A percentile compares a stretch with the other conserved stretches of the same genome.
Conservation (phyloP, 306 rosid genomes). For the Medicago ruthenica region DNA sequence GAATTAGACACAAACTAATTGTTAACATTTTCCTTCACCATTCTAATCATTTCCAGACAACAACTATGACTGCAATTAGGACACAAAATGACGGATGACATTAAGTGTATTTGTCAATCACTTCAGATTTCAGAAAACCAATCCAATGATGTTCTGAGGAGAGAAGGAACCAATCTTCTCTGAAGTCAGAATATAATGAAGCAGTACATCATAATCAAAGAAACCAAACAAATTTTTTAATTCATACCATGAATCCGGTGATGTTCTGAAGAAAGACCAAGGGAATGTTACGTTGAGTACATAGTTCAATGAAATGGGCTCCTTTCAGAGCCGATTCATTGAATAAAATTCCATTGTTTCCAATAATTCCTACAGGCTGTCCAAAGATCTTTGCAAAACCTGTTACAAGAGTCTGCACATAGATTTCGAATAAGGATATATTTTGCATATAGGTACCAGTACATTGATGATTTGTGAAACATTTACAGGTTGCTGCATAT, state of each 20-base stretch:
- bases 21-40: conserved; percentile 27
- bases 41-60: conserved; percentile 17
- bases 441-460: background rate
- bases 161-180: conserved; percentile 14
- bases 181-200: conserved; percentile 18
- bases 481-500: conserved; percentile 16
- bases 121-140: conserved; percentile 18
- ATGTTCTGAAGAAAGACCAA: conserved; percentile 96
- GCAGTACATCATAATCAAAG: conserved; percentile 17
- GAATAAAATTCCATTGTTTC: conserved; percentile 91
- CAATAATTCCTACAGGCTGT: conserved; percentile 95
- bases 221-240: conserved; percentile 34
- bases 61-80: conserved; percentile 12
- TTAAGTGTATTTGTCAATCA: conserved; percentile 30
- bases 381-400: conserved; percentile 91
- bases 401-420: conserved; percentile 91
- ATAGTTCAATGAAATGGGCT: conserved; percentile 92
- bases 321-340: conserved; percentile 96
- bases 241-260: conserved; percentile 93
- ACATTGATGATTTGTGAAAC: conserved; percentile 17
- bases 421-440: conserved; percentile 28
- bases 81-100: conserved; percentile 27
- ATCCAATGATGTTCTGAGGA: conserved; percentile 68
- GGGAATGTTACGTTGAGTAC: conserved; percentile 85
- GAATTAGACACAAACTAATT: background rate